Evolutionary conservation across 257 asterid species (phyloP).

Genomic region (Coffea canephora): DNA sequence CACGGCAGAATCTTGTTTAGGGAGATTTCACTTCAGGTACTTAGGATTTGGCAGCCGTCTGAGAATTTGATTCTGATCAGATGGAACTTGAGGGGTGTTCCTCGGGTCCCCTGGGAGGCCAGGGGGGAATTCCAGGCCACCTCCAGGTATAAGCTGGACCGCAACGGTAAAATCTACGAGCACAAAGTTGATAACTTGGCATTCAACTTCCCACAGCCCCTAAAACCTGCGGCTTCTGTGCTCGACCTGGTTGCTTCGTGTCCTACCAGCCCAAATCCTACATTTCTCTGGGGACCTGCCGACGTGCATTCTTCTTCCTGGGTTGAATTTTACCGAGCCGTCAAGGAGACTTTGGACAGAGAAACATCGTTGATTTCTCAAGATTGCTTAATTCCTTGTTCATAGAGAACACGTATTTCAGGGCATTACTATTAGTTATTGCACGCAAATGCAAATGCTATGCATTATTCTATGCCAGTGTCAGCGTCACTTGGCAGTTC

Average conservation of each 20-base stretch:
- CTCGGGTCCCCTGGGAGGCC: constrained; percentile 85
- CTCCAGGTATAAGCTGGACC: constrained; percentile 72
- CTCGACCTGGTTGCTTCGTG: constrained; percentile 67
- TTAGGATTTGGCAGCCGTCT: constrained; percentile 84
- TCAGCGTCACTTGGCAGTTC: neutral
- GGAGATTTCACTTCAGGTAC: constrained; percentile 68
- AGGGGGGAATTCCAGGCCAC: constrained; percentile 80
- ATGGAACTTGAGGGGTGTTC: constrained; percentile 74
- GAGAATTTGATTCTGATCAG: constrained; percentile 68
- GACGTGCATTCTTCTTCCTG: constrained; percentile 46
- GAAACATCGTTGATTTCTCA: constrained; percentile 38
- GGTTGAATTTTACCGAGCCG: constrained; percentile 65
- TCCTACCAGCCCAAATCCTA: constrained; percentile 75
- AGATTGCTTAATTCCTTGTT: constrained; percentile 68
- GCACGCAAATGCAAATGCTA: neutral
- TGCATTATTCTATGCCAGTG: neutral
- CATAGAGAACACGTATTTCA: constrained; percentile 21
- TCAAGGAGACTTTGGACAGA: constrained; percentile 49
- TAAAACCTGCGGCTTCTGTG: constrained; percentile 67
- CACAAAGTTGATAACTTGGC: constrained; percentile 86
- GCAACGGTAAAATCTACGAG: constrained; percentile 78
- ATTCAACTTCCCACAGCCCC: constrained; percentile 60
- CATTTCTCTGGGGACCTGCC: constrained; percentile 49
- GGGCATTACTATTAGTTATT: neutral
- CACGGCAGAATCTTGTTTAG: constrained; percentile 76